Percentiles rank a stretch among this genome's conserved stretches.
These are phyloP conservation scores for Pyricularia sp. DNA, from an alignment of 2,329 filamentous ascomycete species.

Conservation along the genomic window DNA sequence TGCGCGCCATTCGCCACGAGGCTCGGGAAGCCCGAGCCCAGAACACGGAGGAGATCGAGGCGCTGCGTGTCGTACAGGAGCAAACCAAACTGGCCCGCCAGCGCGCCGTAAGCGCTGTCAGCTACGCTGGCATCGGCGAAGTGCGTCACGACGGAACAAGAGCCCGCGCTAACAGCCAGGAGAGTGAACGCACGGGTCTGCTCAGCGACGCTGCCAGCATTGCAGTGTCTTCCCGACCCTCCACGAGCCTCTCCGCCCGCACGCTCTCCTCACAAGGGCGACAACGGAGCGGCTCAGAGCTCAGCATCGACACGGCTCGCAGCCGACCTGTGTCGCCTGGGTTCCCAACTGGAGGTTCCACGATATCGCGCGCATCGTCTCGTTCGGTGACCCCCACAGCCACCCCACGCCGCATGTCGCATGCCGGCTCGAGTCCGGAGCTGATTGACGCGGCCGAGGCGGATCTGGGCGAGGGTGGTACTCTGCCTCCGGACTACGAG, in stretches of 20 bases:
- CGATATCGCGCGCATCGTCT: conserved; percentile 7
- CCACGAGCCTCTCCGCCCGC: conserved; percentile 15
- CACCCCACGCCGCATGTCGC: conserved; percentile 8
- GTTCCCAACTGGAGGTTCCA: conserved; percentile 12
- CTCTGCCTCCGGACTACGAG: conserved; percentile 39
- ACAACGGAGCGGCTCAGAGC: conserved; percentile 40
- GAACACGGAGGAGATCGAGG: conserved; percentile 47
- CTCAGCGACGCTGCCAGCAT: conserved; percentile 59
- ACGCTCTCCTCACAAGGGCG: conserved; percentile 29
- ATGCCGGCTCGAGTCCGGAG: conserved; percentile 42
- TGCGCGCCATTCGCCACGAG: conserved; percentile 57
- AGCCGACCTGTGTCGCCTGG: conserved; percentile 13
- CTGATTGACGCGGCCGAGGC: conserved; percentile 33
- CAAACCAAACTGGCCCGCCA: conserved; percentile 51
- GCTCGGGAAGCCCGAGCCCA: conserved; percentile 35
- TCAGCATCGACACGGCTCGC: conserved; percentile 35
- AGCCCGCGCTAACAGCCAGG: conserved; percentile 61
- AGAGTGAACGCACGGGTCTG: conserved; percentile 63
- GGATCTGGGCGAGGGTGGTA: conserved; percentile 33
- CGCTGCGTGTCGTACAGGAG: conserved; percentile 45
- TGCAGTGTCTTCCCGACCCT: conserved; percentile 21
- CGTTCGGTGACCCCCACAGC: not conserved
- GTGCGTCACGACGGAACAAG: conserved; percentile 70
- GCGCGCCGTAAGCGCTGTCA: conserved; percentile 63
- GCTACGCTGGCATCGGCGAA: conserved; percentile 67